Percentiles rank a stretch among this genome's conserved stretches.
Conservation (phyloP, 2,329 filamentous ascomycete species). For the Ceratocystis alfenasii region DNA sequence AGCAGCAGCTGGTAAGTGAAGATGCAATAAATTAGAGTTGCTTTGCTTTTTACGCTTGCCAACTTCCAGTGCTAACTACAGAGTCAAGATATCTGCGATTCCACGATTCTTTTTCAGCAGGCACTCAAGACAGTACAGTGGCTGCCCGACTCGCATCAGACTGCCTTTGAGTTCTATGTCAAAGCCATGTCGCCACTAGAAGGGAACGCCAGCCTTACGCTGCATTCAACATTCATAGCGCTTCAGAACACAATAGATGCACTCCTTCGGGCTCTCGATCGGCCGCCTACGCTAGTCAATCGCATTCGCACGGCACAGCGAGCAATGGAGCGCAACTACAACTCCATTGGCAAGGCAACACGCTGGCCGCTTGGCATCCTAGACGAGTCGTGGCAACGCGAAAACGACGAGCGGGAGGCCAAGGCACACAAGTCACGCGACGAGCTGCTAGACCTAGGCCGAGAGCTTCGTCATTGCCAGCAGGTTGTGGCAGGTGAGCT, state of each 20-base stretch:
- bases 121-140: slow-evolving; percentile 48
- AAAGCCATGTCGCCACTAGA: slow-evolving; percentile 53
- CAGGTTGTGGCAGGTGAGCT: slow-evolving; percentile 84
- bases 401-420: slow-evolving; percentile 74
- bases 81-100: slow-evolving; percentile 53
- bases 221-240: slow-evolving; percentile 65
- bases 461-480: slow-evolving; percentile 81
- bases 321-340: slow-evolving; percentile 64
- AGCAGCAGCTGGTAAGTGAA: slow-evolving; percentile 20
- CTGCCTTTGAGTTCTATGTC: slow-evolving; percentile 62
- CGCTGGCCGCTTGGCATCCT: slow-evolving; percentile 72
- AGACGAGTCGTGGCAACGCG: slow-evolving; percentile 73
- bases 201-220: slow-evolving; percentile 57
- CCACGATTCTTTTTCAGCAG: slow-evolving; percentile 43
- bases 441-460: slow-evolving; percentile 62
- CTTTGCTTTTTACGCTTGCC: background rate
- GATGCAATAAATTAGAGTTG: background rate
- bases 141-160: slow-evolving; percentile 54
- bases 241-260: slow-evolving; percentile 77
- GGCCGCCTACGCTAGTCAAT: slow-evolving; percentile 65
- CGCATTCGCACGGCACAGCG: slow-evolving; percentile 64
- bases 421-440: slow-evolving; percentile 57
- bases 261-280: slow-evolving; percentile 64
- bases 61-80: background rate
- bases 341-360: slow-evolving; percentile 59